Evolutionary conservation across 352 stramenopile species (phyloP), one percentile per base, ranked within the genome.

Genomic region (Thalassiosira allenii): DNA sequence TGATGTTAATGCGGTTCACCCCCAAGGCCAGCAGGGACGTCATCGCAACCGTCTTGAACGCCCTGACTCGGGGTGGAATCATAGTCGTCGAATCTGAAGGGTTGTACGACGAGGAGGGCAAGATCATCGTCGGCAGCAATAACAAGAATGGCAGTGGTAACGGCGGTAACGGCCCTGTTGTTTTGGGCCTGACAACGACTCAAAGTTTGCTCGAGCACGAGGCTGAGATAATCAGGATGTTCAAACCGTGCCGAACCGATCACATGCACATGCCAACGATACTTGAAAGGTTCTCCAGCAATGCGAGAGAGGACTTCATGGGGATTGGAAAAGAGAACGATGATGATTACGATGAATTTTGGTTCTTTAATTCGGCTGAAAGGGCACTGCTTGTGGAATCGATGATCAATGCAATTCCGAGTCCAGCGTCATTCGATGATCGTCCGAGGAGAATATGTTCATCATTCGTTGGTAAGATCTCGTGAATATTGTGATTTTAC

Each of bases 1-100:
- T 91, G 2, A 27, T 92, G 12, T 59, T 87, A 1, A 41, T 91
- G 9, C 58, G 74, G 23, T 92, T 89, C 74, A 87, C 78, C 6
- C 14, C 72, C 5, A 86, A 86, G 34, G 54, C 64, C n/a, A 47
- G 57, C 32, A 11, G 27, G 8, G 43, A 86, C 20, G 33, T 92
- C 0, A 80, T 91, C 58, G 1, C 41, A 47, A 29, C 63, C 0
- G 61, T 88, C 11, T 67, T 83, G 40, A 23, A 79, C 12, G 47
- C 75, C 33, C 41, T 92, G 12, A 23, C 73, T 34, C 23, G 83
- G 40, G 43, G 54, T 22, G 75, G 79, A 0, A 70, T 92, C 14
- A 58, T 84, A 25, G 47, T 91, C 11, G 23, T 87, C 0, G 34
- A 49, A 29, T 67, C 73, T 11, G 73, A 75, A 70, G 64, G 62